Conservation (phyloP, 495 filamentous ascomycete species). For the Penicillium crystallinum region DNA sequence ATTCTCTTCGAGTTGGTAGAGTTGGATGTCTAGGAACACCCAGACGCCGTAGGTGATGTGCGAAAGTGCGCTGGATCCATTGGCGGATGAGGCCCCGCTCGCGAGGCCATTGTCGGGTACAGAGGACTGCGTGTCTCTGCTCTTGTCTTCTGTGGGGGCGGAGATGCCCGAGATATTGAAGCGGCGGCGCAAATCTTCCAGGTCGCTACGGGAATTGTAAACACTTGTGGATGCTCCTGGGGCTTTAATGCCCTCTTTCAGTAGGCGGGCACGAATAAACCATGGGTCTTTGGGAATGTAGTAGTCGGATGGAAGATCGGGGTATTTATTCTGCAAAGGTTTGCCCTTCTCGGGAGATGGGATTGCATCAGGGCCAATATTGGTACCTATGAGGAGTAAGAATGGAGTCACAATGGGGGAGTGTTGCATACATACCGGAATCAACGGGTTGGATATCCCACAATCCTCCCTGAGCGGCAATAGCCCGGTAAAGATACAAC, state of each 20-base stretch:
- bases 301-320: constrained; percentile 52
- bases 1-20: constrained; percentile 89
- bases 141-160: constrained; percentile 32
- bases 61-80: constrained; percentile 27
- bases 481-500: constrained; percentile 85
- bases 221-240: constrained; percentile 48
- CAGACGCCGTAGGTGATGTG: constrained; percentile 43
- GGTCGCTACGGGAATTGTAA: constrained; percentile 53
- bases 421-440: constrained; percentile 24
- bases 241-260: constrained; percentile 62
- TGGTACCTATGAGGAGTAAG: constrained; percentile 15
- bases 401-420: neutral
- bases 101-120: constrained; percentile 22
- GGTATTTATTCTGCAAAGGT: constrained; percentile 45
- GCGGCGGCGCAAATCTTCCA: constrained; percentile 46
- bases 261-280: constrained; percentile 87
- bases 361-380: constrained; percentile 22
- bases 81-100: constrained; percentile 42
- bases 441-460: constrained; percentile 59
- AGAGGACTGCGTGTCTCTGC: constrained; percentile 17
- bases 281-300: constrained; percentile 88
- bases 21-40: constrained; percentile 92
- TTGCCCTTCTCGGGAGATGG: constrained; percentile 26
- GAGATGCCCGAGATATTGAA: constrained; percentile 43
- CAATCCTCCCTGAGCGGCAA: constrained; percentile 77